Percentiles rank a stretch among this genome's conserved stretches.
These are phyloP conservation scores for Clonostachys rosea DNA, from an alignment of 2,329 filamentous ascomycete species.

Conservation along the genomic window DNA sequence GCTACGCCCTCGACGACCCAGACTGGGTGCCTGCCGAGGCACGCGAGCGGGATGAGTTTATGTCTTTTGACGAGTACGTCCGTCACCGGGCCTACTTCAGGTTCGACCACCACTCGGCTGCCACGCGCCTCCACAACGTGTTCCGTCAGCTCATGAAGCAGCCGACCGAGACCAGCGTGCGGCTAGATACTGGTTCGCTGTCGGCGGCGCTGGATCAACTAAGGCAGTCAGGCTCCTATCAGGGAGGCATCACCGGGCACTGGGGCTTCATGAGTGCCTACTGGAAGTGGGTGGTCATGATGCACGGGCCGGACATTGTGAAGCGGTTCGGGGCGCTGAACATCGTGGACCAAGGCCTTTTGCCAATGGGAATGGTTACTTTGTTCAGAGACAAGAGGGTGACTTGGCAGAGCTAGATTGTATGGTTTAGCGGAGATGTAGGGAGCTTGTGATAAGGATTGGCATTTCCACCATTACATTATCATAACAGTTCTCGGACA, in stretches of 20 bases:
- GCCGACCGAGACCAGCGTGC: slow-evolving; percentile 17
- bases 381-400: slow-evolving; percentile 36
- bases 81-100: slow-evolving; percentile 33
- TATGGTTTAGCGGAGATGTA: slow-evolving; percentile 2
- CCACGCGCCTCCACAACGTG: slow-evolving; percentile 16
- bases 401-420: slow-evolving; percentile 25
- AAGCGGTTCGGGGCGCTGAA: slow-evolving; percentile 36
- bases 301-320: slow-evolving; percentile 38
- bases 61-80: slow-evolving; percentile 37
- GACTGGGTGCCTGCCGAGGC: slow-evolving; percentile 19
- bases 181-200: slow-evolving; percentile 15
- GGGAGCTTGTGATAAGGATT: too few relatives aligned
- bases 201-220: slow-evolving; percentile 12
- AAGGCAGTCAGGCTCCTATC: slow-evolving; percentile 2
- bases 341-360: slow-evolving; percentile 34
- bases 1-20: slow-evolving; percentile 6
- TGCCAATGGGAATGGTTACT: slow-evolving; percentile 42
- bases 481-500: too few relatives aligned
- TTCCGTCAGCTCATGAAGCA: slow-evolving; percentile 28
- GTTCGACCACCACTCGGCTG: slow-evolving; percentile 12
- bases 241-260: slow-evolving; percentile 10
- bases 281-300: slow-evolving; percentile 40
- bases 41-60: slow-evolving; percentile 29
- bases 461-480: too few relatives aligned
- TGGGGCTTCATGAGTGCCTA: slow-evolving; percentile 32